Percentiles rank a stretch among this genome's conserved stretches.
Conservation (phyloP, 495 filamentous ascomycete genomes). For the Daldinia grandis region DNA sequence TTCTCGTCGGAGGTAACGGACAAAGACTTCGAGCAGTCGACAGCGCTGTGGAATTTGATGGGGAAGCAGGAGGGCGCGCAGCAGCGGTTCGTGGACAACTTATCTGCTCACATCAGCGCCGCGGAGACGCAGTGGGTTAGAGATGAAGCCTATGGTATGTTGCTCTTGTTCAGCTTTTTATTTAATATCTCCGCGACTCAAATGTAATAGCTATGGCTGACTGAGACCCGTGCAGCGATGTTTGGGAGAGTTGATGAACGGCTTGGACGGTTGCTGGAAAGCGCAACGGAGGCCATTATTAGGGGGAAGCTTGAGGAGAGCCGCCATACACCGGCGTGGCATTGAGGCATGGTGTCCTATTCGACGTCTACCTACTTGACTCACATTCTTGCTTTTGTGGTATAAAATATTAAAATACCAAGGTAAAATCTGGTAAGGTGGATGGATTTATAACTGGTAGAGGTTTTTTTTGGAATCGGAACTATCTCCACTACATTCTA, state of each 20-base stretch:
- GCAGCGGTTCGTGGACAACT: slow-evolving; percentile 50
- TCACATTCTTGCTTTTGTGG: too few species aligned
- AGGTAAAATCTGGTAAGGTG: background rate
- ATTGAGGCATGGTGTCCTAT: background rate
- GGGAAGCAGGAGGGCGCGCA: slow-evolving; percentile 47
- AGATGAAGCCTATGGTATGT: slow-evolving; percentile 40
- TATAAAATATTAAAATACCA: too few species aligned
- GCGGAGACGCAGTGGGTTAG: slow-evolving; percentile 40
- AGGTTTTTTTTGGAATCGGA: background rate
- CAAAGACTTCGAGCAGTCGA: slow-evolving; percentile 54
- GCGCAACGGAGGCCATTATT: slow-evolving; percentile 17
- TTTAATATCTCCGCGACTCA: background rate
- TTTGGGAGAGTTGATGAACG: slow-evolving; percentile 33
- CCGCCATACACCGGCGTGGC: slow-evolving; percentile 9
- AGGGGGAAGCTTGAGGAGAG: background rate
- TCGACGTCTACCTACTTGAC: background rate
- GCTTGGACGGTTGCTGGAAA: slow-evolving; percentile 17
- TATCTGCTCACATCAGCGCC: slow-evolving; percentile 46
- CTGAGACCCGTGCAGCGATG: slow-evolving; percentile 29
- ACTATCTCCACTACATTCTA: background rate
- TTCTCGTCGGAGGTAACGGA: slow-evolving; percentile 54
- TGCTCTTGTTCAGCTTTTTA: background rate
- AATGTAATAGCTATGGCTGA: slow-evolving; percentile 14
- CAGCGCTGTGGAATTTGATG: slow-evolving; percentile 50
- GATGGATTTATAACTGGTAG: background rate